phyloP scores from a whole-genome alignment of 2,329 filamentous ascomycete genomes.

The Fusarium pseudograminearum region DNA sequence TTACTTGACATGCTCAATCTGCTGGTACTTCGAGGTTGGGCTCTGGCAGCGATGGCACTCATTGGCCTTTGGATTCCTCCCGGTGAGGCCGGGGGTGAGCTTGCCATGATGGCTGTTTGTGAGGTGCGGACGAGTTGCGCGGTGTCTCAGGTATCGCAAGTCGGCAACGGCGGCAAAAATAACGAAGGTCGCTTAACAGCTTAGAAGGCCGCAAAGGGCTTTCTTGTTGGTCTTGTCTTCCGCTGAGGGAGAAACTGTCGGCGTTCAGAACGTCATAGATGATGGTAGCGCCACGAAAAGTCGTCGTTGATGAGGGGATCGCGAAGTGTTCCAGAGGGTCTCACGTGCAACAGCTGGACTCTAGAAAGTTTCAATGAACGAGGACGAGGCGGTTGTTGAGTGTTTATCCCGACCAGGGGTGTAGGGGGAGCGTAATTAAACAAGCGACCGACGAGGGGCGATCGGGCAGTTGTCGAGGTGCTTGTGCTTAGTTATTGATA shows the following conservation, averaged over 20 bases:
- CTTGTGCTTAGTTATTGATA: slow-evolving; percentile 14
- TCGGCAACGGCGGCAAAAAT: slow-evolving; percentile 18
- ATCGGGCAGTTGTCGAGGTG: slow-evolving; percentile 38
- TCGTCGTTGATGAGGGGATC: slow-evolving; percentile 39
- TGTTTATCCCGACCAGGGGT: slow-evolving; percentile 47
- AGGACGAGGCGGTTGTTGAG: slow-evolving; percentile 29
- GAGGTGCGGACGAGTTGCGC: slow-evolving; percentile 28
- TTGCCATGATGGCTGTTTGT: slow-evolving; percentile 65
- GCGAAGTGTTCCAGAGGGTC: slow-evolving; percentile 38
- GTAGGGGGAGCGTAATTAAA: slow-evolving; percentile 49
- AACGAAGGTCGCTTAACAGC: slow-evolving; percentile 23
- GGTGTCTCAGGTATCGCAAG: slow-evolving; percentile 30
- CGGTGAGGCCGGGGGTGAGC: slow-evolving; percentile 77
- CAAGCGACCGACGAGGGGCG: slow-evolving; percentile 40
- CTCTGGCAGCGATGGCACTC: slow-evolving; percentile 84
- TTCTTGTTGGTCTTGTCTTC: slow-evolving; percentile 25
- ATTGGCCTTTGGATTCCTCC: slow-evolving; percentile 74
- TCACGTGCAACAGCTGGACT: slow-evolving; percentile 37
- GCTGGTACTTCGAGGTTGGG: slow-evolving; percentile 80
- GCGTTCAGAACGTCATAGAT: slow-evolving; percentile 47
- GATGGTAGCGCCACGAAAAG: slow-evolving; percentile 20
- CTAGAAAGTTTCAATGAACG: slow-evolving; percentile 31
- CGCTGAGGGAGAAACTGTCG: slow-evolving; percentile 34
- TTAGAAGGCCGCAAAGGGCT: slow-evolving; percentile 35
- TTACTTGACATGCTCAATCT: slow-evolving; percentile 88